Conservation (phyloP, 2,329 filamentous ascomycete genomes). For the Trichothecium sympodiale region DNA sequence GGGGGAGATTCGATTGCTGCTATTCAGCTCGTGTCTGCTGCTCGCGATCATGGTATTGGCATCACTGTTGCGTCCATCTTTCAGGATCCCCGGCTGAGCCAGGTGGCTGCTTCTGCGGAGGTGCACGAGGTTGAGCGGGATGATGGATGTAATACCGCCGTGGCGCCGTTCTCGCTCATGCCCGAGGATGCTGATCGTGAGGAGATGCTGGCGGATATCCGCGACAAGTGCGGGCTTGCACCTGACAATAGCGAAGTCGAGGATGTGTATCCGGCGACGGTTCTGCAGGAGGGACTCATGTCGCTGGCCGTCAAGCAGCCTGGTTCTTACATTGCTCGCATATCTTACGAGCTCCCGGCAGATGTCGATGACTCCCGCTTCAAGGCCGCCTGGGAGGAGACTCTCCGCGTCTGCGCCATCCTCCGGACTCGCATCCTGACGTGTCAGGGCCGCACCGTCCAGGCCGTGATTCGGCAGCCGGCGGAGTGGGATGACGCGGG, state of each 20-base stretch:
- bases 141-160: too few species aligned
- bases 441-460: not conserved
- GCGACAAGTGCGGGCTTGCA: constrained; percentile 1
- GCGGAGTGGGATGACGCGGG: too few species aligned
- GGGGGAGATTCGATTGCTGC: constrained; percentile 34
- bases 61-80: constrained; percentile 30
- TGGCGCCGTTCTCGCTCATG: too few species aligned
- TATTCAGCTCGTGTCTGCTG: constrained; percentile 30
- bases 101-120: too few species aligned
- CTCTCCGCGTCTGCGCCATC: not conserved
- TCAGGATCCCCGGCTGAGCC: constrained; percentile 24
- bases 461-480: constrained; percentile 2
- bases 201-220: too few species aligned
- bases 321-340: not conserved
- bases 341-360: not conserved
- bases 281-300: constrained; percentile 37
- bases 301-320: constrained; percentile 20
- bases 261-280: constrained; percentile 37
- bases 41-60: constrained; percentile 19
- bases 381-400: not conserved
- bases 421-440: constrained; percentile 6
- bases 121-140: too few species aligned
- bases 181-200: too few species aligned
- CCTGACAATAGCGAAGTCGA: too few species aligned
- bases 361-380: not conserved